Conservation (phyloP, 768 basidiomycete species). For the Pleurotus platypus region DNA sequence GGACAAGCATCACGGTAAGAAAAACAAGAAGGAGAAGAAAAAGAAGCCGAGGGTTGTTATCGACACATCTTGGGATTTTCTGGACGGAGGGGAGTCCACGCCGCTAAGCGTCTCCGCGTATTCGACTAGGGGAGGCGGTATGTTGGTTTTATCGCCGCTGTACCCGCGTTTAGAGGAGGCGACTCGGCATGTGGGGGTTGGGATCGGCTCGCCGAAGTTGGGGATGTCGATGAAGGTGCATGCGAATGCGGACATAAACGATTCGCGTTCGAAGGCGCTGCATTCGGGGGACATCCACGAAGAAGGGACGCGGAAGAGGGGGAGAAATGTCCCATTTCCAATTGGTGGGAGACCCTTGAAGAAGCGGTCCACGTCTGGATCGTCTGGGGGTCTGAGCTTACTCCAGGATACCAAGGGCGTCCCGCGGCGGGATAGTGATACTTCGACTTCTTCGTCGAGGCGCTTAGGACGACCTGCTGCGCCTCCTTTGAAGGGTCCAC, state of each 20-base stretch:
- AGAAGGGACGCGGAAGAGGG: neutral
- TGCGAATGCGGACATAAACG: neutral
- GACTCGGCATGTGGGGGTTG: too few relatives aligned
- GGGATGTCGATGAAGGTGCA: neutral
- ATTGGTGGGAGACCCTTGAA: neutral
- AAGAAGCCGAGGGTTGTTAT: slow-evolving; percentile 1
- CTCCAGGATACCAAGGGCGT: too few relatives aligned
- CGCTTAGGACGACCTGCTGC: neutral
- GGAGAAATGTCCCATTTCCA: slow-evolving; percentile 1
- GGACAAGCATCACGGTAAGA: neutral
- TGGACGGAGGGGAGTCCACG: slow-evolving; percentile 1
- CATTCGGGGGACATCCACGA: neutral
- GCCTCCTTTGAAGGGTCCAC: neutral
- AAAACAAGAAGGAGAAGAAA: slow-evolving; percentile 8
- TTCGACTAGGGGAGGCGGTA: too few relatives aligned
- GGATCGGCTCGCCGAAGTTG: neutral
- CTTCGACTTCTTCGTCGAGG: neutral
- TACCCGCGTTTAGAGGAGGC: too few relatives aligned
- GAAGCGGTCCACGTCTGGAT: neutral
- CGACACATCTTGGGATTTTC: slow-evolving; percentile 5
- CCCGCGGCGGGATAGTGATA: neutral
- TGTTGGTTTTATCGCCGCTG: neutral
- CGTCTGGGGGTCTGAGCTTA: too few relatives aligned
- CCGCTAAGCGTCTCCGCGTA: neutral
- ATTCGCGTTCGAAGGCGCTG: neutral